These are phyloP conservation scores for Suhomyces faveliae DNA, from an alignment of 805 yeast genomes.

Conservation along the genomic window DNA sequence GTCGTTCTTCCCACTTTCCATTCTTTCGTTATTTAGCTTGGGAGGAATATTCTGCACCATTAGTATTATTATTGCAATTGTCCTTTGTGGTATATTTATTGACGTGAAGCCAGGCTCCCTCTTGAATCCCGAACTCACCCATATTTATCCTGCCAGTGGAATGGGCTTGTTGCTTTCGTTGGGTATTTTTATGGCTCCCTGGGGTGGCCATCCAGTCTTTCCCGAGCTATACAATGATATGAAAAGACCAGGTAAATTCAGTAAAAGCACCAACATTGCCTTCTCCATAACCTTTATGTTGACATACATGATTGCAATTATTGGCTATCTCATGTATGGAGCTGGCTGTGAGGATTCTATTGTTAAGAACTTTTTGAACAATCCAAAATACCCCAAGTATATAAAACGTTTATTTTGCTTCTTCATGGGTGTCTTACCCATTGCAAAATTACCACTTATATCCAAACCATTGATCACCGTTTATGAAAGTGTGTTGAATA, in stretches of 20 bases:
- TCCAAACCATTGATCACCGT: slow-evolving; percentile 80
- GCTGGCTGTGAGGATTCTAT: slow-evolving; percentile 48
- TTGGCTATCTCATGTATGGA: slow-evolving; percentile 67
- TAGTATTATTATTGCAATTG: slow-evolving; percentile 56
- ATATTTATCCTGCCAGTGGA: slow-evolving; percentile 58
- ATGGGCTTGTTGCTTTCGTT: slow-evolving; percentile 56
- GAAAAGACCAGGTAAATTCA: slow-evolving; percentile 61
- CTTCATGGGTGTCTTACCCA: slow-evolving; percentile 76
- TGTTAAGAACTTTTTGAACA: slow-evolving; percentile 46
- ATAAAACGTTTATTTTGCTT: slow-evolving; percentile 53
- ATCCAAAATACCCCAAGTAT: slow-evolving; percentile 50
- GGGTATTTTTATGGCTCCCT: slow-evolving; percentile 74
- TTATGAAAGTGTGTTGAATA: slow-evolving; percentile 39
- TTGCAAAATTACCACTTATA: slow-evolving; percentile 80
- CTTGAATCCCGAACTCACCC: slow-evolving; percentile 59
- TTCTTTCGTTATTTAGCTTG: slow-evolving; percentile 66
- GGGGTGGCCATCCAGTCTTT: slow-evolving; percentile 83
- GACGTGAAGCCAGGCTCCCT: slow-evolving; percentile 72
- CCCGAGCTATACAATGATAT: slow-evolving; percentile 73
- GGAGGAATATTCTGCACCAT: slow-evolving; percentile 72
- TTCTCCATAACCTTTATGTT: slow-evolving; percentile 59
- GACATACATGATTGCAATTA: slow-evolving; percentile 61
- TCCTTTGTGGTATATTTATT: slow-evolving; percentile 64
- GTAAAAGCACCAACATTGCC: slow-evolving; percentile 52
- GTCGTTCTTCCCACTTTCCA: slow-evolving; percentile 70